Conservation (phyloP, 1,284 basidiomycete genomes). For the Boletus sp. region DNA sequence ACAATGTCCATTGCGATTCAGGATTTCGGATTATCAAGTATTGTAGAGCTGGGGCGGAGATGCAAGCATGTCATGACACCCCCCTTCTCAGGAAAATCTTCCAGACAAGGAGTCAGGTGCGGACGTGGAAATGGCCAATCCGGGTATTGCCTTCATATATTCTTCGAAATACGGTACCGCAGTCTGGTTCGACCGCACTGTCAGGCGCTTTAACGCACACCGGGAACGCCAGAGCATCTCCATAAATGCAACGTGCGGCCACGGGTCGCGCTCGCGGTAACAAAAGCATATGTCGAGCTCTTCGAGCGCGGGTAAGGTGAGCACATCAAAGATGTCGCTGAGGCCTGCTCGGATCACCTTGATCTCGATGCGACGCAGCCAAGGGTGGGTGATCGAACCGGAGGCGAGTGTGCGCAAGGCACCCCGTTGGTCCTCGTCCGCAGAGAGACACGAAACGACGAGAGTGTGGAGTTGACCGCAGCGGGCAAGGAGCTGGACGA, state of each 20-base stretch:
- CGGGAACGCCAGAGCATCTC: slow-evolving; percentile 31
- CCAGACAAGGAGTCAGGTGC: neutral
- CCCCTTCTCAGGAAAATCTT: slow-evolving; percentile 6
- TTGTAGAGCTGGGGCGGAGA: neutral
- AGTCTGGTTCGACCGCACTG: slow-evolving; percentile 32
- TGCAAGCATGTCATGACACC: neutral
- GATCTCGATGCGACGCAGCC: slow-evolving; percentile 33
- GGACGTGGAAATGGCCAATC: slow-evolving; percentile 27
- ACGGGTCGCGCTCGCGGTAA: slow-evolving; percentile 32
- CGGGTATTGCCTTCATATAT: slow-evolving; percentile 28
- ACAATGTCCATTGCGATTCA: too few relatives aligned
- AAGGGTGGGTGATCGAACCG: slow-evolving; percentile 26
- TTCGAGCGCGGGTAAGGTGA: slow-evolving; percentile 35
- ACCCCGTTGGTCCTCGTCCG: slow-evolving; percentile 19
- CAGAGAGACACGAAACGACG: slow-evolving; percentile 31
- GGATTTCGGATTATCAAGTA: neutral
- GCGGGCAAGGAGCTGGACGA: slow-evolving; percentile 31
- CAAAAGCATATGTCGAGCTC: slow-evolving; percentile 40
- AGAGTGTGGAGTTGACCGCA: slow-evolving; percentile 30
- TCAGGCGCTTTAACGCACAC: slow-evolving; percentile 28
- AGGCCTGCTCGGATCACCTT: slow-evolving; percentile 36
- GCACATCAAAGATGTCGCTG: slow-evolving; percentile 21
- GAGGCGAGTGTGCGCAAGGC: slow-evolving; percentile 13
- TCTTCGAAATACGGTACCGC: slow-evolving; percentile 28
- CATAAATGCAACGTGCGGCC: slow-evolving; percentile 36